These are phyloP conservation scores for Trichoderma sp. DNA, from an alignment of 2,329 filamentous ascomycete genomes.

Conservation along the genomic window DNA sequence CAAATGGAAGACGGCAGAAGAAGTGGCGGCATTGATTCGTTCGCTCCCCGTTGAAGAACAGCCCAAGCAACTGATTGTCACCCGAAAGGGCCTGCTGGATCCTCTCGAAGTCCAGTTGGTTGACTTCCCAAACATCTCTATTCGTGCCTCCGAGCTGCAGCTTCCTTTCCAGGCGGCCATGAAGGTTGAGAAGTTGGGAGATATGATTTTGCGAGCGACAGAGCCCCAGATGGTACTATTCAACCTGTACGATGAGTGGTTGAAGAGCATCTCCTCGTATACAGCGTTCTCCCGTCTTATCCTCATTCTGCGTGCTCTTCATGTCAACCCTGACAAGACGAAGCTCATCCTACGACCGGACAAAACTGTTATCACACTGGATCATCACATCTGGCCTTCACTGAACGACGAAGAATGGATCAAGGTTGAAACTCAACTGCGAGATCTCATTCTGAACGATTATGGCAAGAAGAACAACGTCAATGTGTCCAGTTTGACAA, in stretches of 20 bases:
- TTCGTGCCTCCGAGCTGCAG: conserved; percentile 93
- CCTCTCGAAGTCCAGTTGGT: conserved; percentile 95
- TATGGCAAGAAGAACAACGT: conserved; percentile 99
- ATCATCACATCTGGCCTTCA: conserved; percentile 98
- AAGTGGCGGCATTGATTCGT: conserved; percentile 95
- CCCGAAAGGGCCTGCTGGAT: conserved; percentile 93
- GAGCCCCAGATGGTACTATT: conserved; percentile 99
- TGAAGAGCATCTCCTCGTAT: conserved; percentile 98
- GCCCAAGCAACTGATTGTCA: conserved; percentile 97
- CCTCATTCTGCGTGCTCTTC: conserved; percentile 87
- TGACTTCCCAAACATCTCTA: conserved; percentile 99
- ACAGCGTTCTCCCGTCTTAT: conserved; percentile 96
- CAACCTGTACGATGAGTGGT: conserved; percentile 98
- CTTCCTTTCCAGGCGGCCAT: conserved; percentile 98
- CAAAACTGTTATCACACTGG: conserved; percentile 97
- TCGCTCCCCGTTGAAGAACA: conserved; percentile 97
- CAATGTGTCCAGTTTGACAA: conserved; percentile 95
- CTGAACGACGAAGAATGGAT: conserved; percentile 97
- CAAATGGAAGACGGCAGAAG: conserved; percentile 99
- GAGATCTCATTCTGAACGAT: conserved; percentile 95
- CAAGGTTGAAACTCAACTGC: conserved; percentile 95
- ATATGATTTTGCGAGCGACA: conserved; percentile 97
- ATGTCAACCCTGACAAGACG: conserved; percentile 98
- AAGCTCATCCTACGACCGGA: conserved; percentile 93
- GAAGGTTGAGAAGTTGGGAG: conserved; percentile 98